Base-by-base conservation (phyloP, 2,329 filamentous ascomycete genomes). In the Fusarium papillatum region DNA sequence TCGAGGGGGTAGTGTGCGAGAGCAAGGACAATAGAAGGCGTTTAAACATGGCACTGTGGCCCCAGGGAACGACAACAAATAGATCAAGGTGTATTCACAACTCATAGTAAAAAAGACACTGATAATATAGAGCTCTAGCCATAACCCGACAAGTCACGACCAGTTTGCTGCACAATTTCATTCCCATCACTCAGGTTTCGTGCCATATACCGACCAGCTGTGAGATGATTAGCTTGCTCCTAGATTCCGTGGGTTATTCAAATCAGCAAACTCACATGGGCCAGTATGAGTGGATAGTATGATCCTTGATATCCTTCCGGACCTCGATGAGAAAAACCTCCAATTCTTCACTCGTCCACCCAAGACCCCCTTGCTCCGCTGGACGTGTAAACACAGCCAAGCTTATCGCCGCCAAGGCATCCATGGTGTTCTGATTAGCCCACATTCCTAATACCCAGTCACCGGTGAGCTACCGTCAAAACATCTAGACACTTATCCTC, bases 361-460 rank as follows among this genome's bases (percentile, higher is more conserved):
- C 69, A 9, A 68, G 65, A 7, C 69, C 69, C 3, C 65, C 64
- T 29, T 68, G 50, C 5, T 22, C 50, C 39, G 64, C 36, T n/a
- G 68, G 57, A 11, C 69, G 69, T 17, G 69, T 71, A 36, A 71
- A 71, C 2, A 68, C 65, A 24, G 69, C 60, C 10, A 71, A 31
- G 36, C 59, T 71, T 24, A 68, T 26, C 17, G 69, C 64, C 34
- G 60, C 34, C 48, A 71, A 39, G 36, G 69, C 65, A 31, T 68
- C 60, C 39, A 68, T 34, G 22, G 60, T 48, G 11, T 71, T 71
- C 26, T 64, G 59, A 38, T 68, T 31, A 14, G 69, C 41, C 69
- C 69, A 68, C 5, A 29, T n/a, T 41, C 69, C 69, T 71, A 17
- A 55, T 17, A 36, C 13, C 13, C 34, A 24, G n/a, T 10, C 0